A percentile compares a stretch with the other conserved stretches of the same genome.
phyloP scores from a whole-genome alignment of 768 basidiomycete genomes.

The Hirschioporus abietinus region DNA sequence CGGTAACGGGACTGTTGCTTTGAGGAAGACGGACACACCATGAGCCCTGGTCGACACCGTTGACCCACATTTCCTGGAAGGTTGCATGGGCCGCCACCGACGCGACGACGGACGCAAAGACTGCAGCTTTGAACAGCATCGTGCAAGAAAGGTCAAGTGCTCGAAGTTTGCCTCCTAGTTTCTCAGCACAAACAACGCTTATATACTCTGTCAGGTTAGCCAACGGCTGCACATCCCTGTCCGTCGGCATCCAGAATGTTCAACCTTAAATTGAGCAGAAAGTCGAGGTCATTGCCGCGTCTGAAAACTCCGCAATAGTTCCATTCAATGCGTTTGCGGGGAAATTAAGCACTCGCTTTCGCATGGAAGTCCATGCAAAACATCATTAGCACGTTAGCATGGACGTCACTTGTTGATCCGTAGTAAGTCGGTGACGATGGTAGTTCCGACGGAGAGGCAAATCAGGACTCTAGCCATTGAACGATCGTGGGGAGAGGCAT shows the following conservation, averaged over 20 bases:
- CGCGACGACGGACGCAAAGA: conserved; percentile 31
- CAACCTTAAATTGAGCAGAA: not conserved
- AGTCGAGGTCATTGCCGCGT: not conserved
- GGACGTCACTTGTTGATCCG: not conserved
- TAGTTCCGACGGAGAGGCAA: not conserved
- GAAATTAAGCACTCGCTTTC: conserved; percentile 1
- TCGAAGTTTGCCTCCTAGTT: not conserved
- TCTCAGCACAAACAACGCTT: not conserved
- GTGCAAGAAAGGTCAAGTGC: not conserved
- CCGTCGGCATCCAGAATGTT: not conserved
- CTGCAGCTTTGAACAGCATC: conserved; percentile 28
- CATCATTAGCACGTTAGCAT: not conserved
- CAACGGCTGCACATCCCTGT: not conserved
- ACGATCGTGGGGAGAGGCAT: not conserved
- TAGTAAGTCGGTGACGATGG: not conserved
- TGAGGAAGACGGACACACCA: conserved; percentile 40
- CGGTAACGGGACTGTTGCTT: conserved; percentile 44
- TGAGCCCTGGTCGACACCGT: conserved; percentile 40
- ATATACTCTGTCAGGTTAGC: not conserved
- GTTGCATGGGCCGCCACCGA: conserved; percentile 46
- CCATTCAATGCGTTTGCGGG: not conserved
- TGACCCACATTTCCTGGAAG: conserved; percentile 51
- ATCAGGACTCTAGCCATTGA: not conserved
- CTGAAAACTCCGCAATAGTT: not conserved
- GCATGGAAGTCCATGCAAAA: not conserved